Conservation (phyloP, 345 rosid species). For the Luvunga scandens region DNA sequence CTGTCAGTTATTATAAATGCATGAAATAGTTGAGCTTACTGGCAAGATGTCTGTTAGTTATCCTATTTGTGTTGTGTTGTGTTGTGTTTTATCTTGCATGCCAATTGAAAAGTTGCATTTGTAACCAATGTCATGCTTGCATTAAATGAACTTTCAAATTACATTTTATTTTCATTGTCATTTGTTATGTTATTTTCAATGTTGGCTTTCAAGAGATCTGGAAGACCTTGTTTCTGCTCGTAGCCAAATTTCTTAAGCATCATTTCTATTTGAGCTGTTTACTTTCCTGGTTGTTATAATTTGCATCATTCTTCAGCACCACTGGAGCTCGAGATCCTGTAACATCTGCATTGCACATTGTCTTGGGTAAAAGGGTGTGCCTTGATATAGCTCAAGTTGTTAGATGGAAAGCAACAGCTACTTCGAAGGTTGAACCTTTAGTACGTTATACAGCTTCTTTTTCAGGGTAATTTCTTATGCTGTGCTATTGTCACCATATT, state of each 20-base stretch:
- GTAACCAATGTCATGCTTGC: slow-evolving; percentile 4
- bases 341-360: slow-evolving; percentile 88
- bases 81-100: not conserved
- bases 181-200: not conserved
- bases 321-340: slow-evolving; percentile 93
- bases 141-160: slow-evolving; percentile 5
- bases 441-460: slow-evolving; percentile 95
- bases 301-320: slow-evolving; percentile 49
- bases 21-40: not conserved
- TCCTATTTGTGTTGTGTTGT: not conserved
- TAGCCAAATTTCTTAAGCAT: not conserved
- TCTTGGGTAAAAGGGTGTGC: slow-evolving; percentile 68
- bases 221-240: not conserved
- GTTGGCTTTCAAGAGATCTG: not conserved
- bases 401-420: slow-evolving; percentile 75
- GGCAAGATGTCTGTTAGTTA: not conserved
- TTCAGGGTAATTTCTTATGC: slow-evolving; percentile 72
- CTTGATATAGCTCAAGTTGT: slow-evolving; percentile 95
- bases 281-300: not conserved
- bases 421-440: slow-evolving; percentile 64
- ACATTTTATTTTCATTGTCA: not conserved
- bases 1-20: not conserved
- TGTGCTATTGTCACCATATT: not conserved
- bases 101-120: not conserved
- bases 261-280: not conserved